A percentile compares a stretch with the other conserved stretches of the same genome.
These are phyloP conservation scores for Wilcoxina mikolae DNA, from an alignment of 495 filamentous ascomycete genomes.

Conservation along the genomic window DNA sequence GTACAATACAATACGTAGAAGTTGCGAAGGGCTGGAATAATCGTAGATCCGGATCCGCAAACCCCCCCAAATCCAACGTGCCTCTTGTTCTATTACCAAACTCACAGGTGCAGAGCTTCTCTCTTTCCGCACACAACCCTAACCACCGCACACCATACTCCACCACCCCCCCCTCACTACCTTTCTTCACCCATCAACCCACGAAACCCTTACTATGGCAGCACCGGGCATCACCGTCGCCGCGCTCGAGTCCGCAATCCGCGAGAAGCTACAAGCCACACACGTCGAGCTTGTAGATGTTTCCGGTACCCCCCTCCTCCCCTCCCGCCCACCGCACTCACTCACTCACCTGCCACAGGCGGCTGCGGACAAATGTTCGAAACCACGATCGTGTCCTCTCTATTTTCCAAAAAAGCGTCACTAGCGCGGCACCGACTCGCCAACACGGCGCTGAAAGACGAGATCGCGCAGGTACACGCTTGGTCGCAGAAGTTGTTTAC, in stretches of 20 bases:
- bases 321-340: background rate
- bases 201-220: background rate
- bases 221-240: slow-evolving; percentile 52
- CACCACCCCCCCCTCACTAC: too few relatives aligned
- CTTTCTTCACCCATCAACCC: background rate
- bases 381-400: slow-evolving; percentile 67
- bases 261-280: slow-evolving; percentile 56
- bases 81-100: too few relatives aligned
- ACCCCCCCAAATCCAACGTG: too few relatives aligned
- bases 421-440: slow-evolving; percentile 81
- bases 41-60: too few relatives aligned
- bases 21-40: too few relatives aligned
- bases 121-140: too few relatives aligned
- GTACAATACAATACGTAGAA: too few relatives aligned
- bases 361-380: slow-evolving; percentile 95
- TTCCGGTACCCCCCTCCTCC: slow-evolving; percentile 46
- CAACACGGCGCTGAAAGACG: slow-evolving; percentile 72
- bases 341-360: slow-evolving; percentile 37
- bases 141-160: too few relatives aligned
- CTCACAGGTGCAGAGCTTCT: too few relatives aligned
- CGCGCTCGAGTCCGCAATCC: slow-evolving; percentile 51
- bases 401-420: slow-evolving; percentile 73
- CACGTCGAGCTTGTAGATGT: slow-evolving; percentile 88
- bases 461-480: slow-evolving; percentile 92
- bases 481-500: slow-evolving; percentile 97